phyloP scores from a whole-genome alignment of 2,329 filamentous ascomycete species.

The Colletotrichum abscissum region DNA sequence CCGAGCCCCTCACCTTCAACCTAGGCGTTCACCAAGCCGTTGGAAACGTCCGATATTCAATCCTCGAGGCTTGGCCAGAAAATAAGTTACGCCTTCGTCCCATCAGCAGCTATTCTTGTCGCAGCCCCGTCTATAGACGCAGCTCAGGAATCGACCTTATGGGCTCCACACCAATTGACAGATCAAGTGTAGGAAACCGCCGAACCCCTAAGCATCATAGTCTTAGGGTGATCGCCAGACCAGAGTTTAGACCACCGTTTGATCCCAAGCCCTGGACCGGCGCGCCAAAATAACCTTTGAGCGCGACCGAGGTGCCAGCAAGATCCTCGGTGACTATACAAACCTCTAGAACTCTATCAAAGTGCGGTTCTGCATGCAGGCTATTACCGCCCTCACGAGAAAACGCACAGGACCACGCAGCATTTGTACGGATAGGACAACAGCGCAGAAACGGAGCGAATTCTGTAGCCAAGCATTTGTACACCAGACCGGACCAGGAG shows the following conservation, averaged over 20 bases:
- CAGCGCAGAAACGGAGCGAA: neutral
- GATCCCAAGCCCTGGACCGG: constrained; percentile 21
- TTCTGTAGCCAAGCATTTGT: neutral
- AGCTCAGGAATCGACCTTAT: constrained; percentile 5
- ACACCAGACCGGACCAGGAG: neutral
- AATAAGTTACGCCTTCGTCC: constrained; percentile 22
- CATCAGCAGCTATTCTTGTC: constrained; percentile 30
- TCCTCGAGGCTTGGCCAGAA: constrained; percentile 1
- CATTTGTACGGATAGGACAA: neutral
- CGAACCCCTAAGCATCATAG: constrained; percentile 26
- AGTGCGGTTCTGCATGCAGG: neutral
- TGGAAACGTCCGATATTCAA: constrained; percentile 6
- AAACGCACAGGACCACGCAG: neutral
- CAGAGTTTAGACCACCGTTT: constrained; percentile 33
- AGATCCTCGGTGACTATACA: constrained; percentile 10
- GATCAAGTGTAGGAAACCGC: constrained; percentile 28
- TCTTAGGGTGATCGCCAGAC: constrained; percentile 11
- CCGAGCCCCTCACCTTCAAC: neutral
- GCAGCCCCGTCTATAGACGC: constrained; percentile 9
- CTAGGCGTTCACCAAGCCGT: neutral
- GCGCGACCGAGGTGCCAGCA: constrained; percentile 17
- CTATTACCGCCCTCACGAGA: neutral
- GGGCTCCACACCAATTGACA: constrained; percentile 7
- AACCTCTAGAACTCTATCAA: neutral
- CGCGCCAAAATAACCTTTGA: constrained; percentile 23